Base-by-base conservation (phyloP, 805 yeast species). In the Komagataella pastoris region DNA sequence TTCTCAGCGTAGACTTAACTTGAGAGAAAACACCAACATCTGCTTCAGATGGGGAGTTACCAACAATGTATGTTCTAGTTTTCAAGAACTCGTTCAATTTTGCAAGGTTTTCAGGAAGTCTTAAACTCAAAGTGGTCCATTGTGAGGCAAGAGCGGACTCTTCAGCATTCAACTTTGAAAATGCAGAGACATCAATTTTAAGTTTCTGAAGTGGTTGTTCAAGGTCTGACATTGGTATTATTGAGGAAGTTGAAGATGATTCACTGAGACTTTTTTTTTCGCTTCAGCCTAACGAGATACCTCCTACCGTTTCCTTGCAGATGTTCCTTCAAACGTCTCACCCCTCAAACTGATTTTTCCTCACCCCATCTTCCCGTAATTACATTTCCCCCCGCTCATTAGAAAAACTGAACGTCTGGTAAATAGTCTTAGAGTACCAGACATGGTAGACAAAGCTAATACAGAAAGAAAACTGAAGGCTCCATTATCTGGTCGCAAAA, bases 11-110 rank as follows among this genome's bases (percentile, higher is more conserved):
- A 49, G 89, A 85, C 60, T 80, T 71, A 44, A 82, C 81, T 43
- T 79, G 72, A 50, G 81, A 81, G 59, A 88, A 86, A 43, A 85
- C 82, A 47, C 74, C 69, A 47, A 81, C 74, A 65, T 93, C 99
- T n/a, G 80, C 78, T 47, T 76, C 72, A 24, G 90, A 71, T 47
- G 90, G 83, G 57, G 65, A 63, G 55, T 79, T 78, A 43, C 90
- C 91, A 24, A 81, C 71, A 24, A 90, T 67, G 64, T 79, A 93
- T 43, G 96, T 85, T 58, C 76, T 72, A 52, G 75, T 69, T 66
- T 85, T 83, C 60, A 91, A 76, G 50, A 75, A 70, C 54, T 79
- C 79, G 68, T 90, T 90, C 59, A 93, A 77, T 52, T 78, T 71
- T n/a, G 71, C 65, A 52, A 76, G 64, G 23, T 74, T 62, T 51